These are phyloP conservation scores for Peronospora destructor DNA, from an alignment of 352 stramenopile species.

Conservation along the genomic window DNA sequence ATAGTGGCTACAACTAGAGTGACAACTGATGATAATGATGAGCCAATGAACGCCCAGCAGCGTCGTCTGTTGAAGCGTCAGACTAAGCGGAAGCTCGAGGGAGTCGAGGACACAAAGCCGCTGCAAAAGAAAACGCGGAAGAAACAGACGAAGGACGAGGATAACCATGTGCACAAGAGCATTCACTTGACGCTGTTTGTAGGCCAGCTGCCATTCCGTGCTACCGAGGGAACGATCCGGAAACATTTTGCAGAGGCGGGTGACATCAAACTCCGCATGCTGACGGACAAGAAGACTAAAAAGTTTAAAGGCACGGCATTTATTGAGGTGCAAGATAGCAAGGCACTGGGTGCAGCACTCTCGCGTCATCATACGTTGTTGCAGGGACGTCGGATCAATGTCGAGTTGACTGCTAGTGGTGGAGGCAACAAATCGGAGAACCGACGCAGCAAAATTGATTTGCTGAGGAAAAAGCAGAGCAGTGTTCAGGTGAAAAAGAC, in stretches of 20 bases:
- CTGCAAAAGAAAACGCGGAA: constrained; percentile 30
- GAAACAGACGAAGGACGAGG: constrained; percentile 25
- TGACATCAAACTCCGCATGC: constrained; percentile 71
- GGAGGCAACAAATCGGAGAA: constrained; percentile 80
- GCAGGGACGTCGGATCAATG: constrained; percentile 76
- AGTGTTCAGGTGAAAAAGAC: constrained; percentile 81
- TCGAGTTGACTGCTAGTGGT: constrained; percentile 77
- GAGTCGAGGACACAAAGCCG: constrained; percentile 6
- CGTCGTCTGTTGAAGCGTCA: constrained; percentile 48
- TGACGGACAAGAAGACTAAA: constrained; percentile 79
- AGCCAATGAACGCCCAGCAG: constrained; percentile 44
- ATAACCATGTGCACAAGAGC: constrained; percentile 34
- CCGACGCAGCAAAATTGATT: constrained; percentile 59
- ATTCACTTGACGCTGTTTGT: constrained; percentile 86
- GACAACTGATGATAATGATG: neutral
- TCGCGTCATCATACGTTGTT: constrained; percentile 77
- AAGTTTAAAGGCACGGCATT: constrained; percentile 83
- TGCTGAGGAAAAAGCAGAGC: constrained; percentile 73
- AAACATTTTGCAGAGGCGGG: constrained; percentile 71
- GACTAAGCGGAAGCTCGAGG: constrained; percentile 29
- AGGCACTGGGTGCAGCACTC: constrained; percentile 68
- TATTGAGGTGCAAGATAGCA: constrained; percentile 81
- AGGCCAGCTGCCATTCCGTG: constrained; percentile 70
- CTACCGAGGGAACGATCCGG: constrained; percentile 54
- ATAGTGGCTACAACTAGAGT: neutral